phyloP scores from a whole-genome alignment of 140 eudicot species.

The Cichorium intybus region DNA sequence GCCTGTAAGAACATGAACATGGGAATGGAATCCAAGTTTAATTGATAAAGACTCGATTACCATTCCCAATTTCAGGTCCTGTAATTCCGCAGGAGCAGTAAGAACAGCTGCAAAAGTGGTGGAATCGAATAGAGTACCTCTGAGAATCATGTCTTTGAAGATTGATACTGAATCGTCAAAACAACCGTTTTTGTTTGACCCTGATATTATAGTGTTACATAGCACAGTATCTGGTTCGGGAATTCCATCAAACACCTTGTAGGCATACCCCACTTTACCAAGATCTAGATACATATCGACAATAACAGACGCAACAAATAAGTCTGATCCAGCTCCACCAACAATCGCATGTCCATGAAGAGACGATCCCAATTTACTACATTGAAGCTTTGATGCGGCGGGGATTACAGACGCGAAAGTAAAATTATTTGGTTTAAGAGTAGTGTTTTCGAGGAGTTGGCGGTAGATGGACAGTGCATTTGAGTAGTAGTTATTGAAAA shows the following conservation, averaged over 20 bases:
- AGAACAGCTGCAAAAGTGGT: slow-evolving; percentile 74
- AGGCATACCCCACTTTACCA: slow-evolving; percentile 46
- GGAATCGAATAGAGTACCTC: slow-evolving; percentile 49
- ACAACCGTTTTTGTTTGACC: slow-evolving; percentile 59
- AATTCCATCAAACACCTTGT: slow-evolving; percentile 75
- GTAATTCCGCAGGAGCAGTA: slow-evolving; percentile 71
- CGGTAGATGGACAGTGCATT: slow-evolving; percentile 43
- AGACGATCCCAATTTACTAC: slow-evolving; percentile 37
- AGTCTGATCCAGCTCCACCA: slow-evolving; percentile 59
- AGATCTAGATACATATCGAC: slow-evolving; percentile 65
- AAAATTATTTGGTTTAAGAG: slow-evolving; percentile 51
- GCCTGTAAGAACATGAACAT: slow-evolving; percentile 76
- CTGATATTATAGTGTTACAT: slow-evolving; percentile 88
- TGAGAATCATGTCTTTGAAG: slow-evolving; percentile 53
- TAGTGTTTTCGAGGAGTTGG: slow-evolving; percentile 28
- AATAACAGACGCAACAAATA: slow-evolving; percentile 70
- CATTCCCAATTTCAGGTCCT: slow-evolving; percentile 62
- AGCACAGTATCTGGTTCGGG: slow-evolving; percentile 66
- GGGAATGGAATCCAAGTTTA: slow-evolving; percentile 61
- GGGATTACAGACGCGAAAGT: slow-evolving; percentile 58
- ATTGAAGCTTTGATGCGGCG: slow-evolving; percentile 36
- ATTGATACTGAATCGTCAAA: slow-evolving; percentile 43
- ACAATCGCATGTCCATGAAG: slow-evolving; percentile 68
- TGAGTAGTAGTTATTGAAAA: slow-evolving; percentile 25
- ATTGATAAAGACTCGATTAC: slow-evolving; percentile 56